These are phyloP conservation scores for Ophiocordyceps camponoti-leonardi DNA, from an alignment of 2,329 filamentous ascomycete species.

Conservation along the genomic window DNA sequence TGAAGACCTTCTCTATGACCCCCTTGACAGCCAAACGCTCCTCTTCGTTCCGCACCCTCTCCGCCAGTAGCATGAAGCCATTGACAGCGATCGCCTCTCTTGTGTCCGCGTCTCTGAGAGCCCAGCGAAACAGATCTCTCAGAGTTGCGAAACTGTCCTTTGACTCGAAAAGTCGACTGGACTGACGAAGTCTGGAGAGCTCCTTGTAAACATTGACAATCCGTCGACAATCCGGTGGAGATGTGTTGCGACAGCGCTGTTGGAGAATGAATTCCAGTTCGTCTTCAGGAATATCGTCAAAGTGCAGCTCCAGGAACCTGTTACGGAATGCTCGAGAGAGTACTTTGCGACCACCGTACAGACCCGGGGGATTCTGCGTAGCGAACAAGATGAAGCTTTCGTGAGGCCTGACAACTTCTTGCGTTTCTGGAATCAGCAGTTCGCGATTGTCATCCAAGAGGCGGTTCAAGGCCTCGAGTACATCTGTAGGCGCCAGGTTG, in stretches of 20 bases:
- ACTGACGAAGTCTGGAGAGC: conserved; percentile 75
- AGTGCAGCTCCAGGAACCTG: conserved; percentile 90
- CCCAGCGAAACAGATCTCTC: conserved; percentile 92
- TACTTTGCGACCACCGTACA: conserved; percentile 89
- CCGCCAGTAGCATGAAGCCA: conserved; percentile 90
- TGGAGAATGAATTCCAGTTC: conserved; percentile 87
- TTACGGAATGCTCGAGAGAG: conserved; percentile 92
- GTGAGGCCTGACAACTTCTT: conserved; percentile 82
- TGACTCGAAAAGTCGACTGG: conserved; percentile 83
- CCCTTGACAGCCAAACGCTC: conserved; percentile 72
- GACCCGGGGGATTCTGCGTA: conserved; percentile 87
- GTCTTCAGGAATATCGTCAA: conserved; percentile 91
- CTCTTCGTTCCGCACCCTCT: conserved; percentile 81
- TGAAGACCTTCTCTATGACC: conserved; percentile 83
- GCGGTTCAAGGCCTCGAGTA: conserved; percentile 88
- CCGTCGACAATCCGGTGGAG: conserved; percentile 75
- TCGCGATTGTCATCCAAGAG: conserved; percentile 93
- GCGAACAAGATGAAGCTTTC: conserved; percentile 96
- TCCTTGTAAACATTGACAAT: conserved; percentile 93
- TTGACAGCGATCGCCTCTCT: conserved; percentile 80
- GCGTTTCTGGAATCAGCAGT: conserved; percentile 87
- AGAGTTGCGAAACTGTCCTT: conserved; percentile 95
- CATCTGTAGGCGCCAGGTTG: conserved; percentile 91
- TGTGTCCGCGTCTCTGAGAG: conserved; percentile 65
- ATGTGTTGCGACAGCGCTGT: conserved; percentile 68